phyloP scores from a whole-genome alignment of 257 asterid genomes.

The Nicotiana benthamiana region DNA sequence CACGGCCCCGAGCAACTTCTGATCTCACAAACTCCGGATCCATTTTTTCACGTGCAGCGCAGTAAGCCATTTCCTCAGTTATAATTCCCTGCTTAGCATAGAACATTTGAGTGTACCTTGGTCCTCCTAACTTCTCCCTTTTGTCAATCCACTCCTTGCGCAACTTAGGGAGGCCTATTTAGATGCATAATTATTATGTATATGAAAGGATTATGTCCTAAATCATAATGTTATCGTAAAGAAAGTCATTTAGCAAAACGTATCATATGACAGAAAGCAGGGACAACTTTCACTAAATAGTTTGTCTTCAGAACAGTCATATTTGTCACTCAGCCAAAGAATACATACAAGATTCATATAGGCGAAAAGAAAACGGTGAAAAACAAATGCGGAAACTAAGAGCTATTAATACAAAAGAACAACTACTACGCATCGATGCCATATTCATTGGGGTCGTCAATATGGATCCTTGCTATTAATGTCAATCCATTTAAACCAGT shows the following conservation, averaged over 20 bases:
- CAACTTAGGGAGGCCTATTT: slow-evolving; percentile 80
- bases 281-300: not conserved
- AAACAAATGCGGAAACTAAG: not conserved
- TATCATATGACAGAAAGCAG: not conserved
- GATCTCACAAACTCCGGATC: slow-evolving; percentile 89
- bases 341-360: not conserved
- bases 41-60: slow-evolving; percentile 89
- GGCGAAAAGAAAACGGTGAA: not conserved
- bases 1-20: slow-evolving; percentile 98
- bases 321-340: not conserved
- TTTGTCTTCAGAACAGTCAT: not conserved
- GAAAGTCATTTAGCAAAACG: not conserved
- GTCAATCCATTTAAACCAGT: not conserved
- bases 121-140: slow-evolving; percentile 72
- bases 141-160: slow-evolving; percentile 80
- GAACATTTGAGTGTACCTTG: slow-evolving; percentile 86
- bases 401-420: not conserved
- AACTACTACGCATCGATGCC: not conserved
- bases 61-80: slow-evolving; percentile 89
- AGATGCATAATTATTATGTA: not conserved
- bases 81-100: slow-evolving; percentile 89
- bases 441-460: not conserved
- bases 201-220: not conserved
- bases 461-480: not conserved
- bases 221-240: not conserved